Percentiles rank a stretch among this genome's conserved stretches.
Evolutionary conservation across 768 basidiomycete genomes (phyloP).

Genomic region (Hericium erinaceus): DNA sequence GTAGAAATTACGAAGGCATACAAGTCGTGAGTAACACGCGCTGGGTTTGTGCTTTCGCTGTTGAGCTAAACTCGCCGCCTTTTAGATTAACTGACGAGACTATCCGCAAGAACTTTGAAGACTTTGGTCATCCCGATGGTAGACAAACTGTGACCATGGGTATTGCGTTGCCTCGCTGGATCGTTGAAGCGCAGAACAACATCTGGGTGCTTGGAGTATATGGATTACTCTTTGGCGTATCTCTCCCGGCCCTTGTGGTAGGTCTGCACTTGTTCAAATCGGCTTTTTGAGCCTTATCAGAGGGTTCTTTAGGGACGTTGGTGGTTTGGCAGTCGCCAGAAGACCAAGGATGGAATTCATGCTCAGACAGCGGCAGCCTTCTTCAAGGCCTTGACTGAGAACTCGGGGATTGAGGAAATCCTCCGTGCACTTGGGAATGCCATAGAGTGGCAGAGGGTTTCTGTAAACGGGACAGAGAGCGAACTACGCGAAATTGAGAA

Average conservation of each 20-base stretch:
- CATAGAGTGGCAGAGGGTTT: slow-evolving; percentile 47
- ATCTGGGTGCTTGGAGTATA: slow-evolving; percentile 86
- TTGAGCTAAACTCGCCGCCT: not conserved
- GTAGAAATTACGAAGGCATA: slow-evolving; percentile 96
- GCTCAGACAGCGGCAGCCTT: slow-evolving; percentile 74
- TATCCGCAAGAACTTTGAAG: slow-evolving; percentile 81
- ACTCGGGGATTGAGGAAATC: slow-evolving; percentile 62
- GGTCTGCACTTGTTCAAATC: slow-evolving; percentile 11
- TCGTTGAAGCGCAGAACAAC: slow-evolving; percentile 86
- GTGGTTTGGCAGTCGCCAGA: slow-evolving; percentile 91
- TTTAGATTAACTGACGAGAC: slow-evolving; percentile 82
- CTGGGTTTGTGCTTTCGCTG: not conserved
- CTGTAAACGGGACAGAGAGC: slow-evolving; percentile 17
- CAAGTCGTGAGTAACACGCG: slow-evolving; percentile 58
- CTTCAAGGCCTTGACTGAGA: slow-evolving; percentile 83
- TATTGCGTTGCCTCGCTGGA: slow-evolving; percentile 90
- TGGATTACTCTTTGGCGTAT: slow-evolving; percentile 78
- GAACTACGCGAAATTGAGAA: slow-evolving; percentile 41
- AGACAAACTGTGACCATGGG: slow-evolving; percentile 92
- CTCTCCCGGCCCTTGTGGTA: slow-evolving; percentile 79
- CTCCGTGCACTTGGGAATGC: slow-evolving; percentile 61
- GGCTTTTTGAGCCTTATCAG: not conserved
- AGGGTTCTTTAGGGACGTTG: slow-evolving; percentile 55
- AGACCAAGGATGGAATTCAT: slow-evolving; percentile 88
- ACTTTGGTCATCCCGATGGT: slow-evolving; percentile 93